phyloP scores from a whole-genome alignment of 2,329 filamentous ascomycete species.

The Penicillium concentricum region DNA sequence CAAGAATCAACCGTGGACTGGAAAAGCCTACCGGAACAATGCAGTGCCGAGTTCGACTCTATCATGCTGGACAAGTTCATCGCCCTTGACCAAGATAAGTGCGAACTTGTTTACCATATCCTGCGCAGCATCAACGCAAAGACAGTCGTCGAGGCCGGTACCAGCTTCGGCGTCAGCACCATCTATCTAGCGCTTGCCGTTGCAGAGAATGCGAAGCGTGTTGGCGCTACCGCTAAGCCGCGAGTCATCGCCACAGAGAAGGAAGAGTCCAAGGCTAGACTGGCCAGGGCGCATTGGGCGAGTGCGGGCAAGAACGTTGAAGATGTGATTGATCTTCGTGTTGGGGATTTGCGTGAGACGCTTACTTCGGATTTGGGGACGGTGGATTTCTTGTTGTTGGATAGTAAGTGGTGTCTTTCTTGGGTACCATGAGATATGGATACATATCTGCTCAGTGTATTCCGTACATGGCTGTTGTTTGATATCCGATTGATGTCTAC shows the following conservation, averaged over 20 bases:
- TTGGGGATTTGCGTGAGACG: slow-evolving; percentile 59
- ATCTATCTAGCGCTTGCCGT: slow-evolving; percentile 62
- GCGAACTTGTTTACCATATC: slow-evolving; percentile 56
- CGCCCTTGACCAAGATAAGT: slow-evolving; percentile 60
- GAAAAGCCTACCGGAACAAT: slow-evolving; percentile 20
- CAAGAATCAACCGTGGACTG: slow-evolving; percentile 30
- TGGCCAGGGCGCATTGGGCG: slow-evolving; percentile 56
- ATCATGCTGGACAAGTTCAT: slow-evolving; percentile 59
- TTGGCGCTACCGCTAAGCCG: slow-evolving; percentile 20
- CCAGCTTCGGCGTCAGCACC: slow-evolving; percentile 61
- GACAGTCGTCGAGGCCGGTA: slow-evolving; percentile 60
- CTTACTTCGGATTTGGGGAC: slow-evolving; percentile 49
- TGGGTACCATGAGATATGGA: not conserved
- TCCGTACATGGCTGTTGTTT: not conserved
- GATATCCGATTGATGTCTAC: not conserved
- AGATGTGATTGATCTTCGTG: slow-evolving; percentile 55
- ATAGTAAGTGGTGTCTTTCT: slow-evolving; percentile 51
- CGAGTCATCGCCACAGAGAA: slow-evolving; percentile 61
- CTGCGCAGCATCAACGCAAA: slow-evolving; percentile 50
- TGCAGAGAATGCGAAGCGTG: slow-evolving; percentile 44
- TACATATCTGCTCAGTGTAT: not conserved
- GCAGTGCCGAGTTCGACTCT: slow-evolving; percentile 31
- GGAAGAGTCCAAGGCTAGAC: slow-evolving; percentile 53
- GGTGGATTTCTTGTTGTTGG: slow-evolving; percentile 60
- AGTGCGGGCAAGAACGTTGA: slow-evolving; percentile 51